Percentiles rank a stretch among this genome's conserved stretches.
Conservation (phyloP, 139 green algal genomes). For the Pseudopediastrum boryanum region DNA sequence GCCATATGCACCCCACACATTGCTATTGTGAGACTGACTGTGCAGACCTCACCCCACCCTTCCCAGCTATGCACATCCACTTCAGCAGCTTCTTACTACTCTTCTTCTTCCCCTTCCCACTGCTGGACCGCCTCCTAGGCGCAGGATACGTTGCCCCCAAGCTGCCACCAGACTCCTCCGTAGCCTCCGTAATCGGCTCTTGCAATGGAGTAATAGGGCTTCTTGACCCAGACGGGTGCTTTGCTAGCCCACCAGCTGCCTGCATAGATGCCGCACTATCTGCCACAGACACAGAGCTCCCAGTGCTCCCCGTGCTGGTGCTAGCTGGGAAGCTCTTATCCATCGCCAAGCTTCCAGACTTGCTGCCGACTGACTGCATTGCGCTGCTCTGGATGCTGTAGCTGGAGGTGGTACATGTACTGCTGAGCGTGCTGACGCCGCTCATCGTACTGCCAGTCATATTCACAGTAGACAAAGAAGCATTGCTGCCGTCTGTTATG, state of each 20-base stretch:
- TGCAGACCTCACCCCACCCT: no score
- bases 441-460: not conserved
- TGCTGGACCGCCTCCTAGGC: not conserved
- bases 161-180: not conserved
- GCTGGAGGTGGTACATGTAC: conserved; percentile 1
- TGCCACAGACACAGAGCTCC: conserved; percentile 13
- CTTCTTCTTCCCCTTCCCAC: conserved; percentile 4
- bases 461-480: not conserved
- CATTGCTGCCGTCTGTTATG: not conserved
- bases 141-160: not conserved
- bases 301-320: not conserved
- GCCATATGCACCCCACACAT: no score
- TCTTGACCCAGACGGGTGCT: not conserved
- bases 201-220: not conserved
- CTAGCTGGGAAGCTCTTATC: not conserved
- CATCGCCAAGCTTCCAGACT: no score
- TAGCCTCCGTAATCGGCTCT: not conserved
- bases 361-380: no score
- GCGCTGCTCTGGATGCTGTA: no score
- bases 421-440: not conserved
- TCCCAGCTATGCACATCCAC: conserved; percentile 36
- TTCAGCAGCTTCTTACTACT: conserved; percentile 23
- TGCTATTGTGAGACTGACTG: no score
- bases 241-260: not conserved
- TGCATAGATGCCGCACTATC: conserved; percentile 27